These are phyloP conservation scores for Aspergillus saccharolyticus DNA, from an alignment of 495 filamentous ascomycete species.

Conservation along the genomic window DNA sequence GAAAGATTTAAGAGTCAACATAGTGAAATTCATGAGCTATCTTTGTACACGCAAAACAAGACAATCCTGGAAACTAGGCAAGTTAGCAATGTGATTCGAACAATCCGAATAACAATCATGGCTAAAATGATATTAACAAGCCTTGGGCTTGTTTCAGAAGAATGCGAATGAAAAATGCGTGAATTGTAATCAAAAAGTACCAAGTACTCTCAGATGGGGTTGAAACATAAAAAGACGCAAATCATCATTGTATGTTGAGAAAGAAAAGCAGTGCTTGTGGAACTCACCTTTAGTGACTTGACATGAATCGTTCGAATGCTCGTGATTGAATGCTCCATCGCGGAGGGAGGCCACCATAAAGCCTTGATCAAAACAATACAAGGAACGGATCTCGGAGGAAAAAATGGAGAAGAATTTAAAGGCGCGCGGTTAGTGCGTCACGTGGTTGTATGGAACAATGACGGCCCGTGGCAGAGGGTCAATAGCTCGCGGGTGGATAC, in stretches of 20 bases:
- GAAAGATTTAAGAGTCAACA: neutral
- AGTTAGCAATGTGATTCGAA: neutral
- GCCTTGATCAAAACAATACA: neutral
- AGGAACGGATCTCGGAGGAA: neutral
- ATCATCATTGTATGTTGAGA: conserved; percentile 26
- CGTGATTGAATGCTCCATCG: neutral
- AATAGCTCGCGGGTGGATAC: neutral
- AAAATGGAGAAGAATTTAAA: conserved; percentile 16
- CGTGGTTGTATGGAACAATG: conserved; percentile 15
- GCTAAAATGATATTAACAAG: neutral
- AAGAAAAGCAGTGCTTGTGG: conserved; percentile 1
- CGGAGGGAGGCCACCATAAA: conserved; percentile 1
- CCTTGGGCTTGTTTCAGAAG: conserved; percentile 17
- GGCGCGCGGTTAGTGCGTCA: conserved; percentile 16
- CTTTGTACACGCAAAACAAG: neutral
- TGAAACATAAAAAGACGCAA: conserved; percentile 40
- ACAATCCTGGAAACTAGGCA: neutral
- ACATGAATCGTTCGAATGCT: neutral
- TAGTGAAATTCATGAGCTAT: neutral
- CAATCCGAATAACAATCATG: neutral
- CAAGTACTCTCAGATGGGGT: conserved; percentile 36
- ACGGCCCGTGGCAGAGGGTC: conserved; percentile 9
- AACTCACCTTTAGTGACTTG: conserved; percentile 8
- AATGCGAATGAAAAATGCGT: conserved; percentile 15
- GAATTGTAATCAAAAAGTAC: conserved; percentile 26